Evolutionary conservation across 495 filamentous ascomycete genomes (phyloP), one percentile per base, ranked within the genome.

Genomic region (Penicillium paxilli): DNA sequence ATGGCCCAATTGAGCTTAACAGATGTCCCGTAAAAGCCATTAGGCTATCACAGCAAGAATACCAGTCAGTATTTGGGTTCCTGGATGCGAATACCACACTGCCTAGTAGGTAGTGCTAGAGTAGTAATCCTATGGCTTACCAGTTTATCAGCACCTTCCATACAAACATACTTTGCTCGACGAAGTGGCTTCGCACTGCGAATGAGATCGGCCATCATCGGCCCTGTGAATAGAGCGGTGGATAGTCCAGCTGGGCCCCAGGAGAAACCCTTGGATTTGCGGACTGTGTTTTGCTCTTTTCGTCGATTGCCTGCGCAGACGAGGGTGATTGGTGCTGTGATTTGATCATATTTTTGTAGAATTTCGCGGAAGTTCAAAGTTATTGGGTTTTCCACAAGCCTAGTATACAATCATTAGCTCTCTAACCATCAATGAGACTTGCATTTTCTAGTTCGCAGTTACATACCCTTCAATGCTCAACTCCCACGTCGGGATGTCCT

Each of bases 211-310:
- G 79, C 75, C 64, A 98, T 84, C 35, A 85, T 65, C 0, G 92
- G 88, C 5, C 93, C 93, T 0, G 93, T 98, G 78, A 89, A 98
- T 1, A 98, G 73, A 0, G 92, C 88, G 0, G 92, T 98, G 0
- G 92, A 96, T 4, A 97, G 65, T 21, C 92, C 93, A 6, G 90
- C 92, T 0, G 93, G 80, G 33, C 93, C 93, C 93, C 93, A 98
- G 47, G 92, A 96, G 73, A 98, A 98, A 0, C 93, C 93, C 63
- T 96, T 96, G 2, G 89, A 89, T 66, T 98, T 98, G 23, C 91
- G 79, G 2, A 96, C 90, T 25, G 87, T 76, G 55, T 98, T 98
- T 62, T 98, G 93, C 67, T 98, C 93, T 71, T 98, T 98, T 20
- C 93, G 81, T 53, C 93, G 77, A 63, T 98, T 98, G 0, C 93